phyloP scores from a whole-genome alignment of 1,139 yeast species.

The Neolecta irregularis region DNA sequence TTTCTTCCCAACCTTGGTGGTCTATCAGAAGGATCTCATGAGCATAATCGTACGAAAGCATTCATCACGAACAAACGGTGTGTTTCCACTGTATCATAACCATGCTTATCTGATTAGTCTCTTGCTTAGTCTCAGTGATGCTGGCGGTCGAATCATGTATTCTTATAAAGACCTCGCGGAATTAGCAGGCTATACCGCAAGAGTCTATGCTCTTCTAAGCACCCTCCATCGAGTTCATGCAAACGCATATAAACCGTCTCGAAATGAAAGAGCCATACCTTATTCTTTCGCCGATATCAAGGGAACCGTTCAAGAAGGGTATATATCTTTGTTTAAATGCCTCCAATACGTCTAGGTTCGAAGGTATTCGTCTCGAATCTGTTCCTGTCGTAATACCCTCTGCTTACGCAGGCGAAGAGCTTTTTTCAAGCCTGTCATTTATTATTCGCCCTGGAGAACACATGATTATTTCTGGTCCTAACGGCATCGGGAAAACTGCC shows the following conservation, averaged over 20 bases:
- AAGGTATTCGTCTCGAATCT: constrained; percentile 68
- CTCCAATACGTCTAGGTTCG: too few species aligned
- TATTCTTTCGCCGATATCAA: constrained; percentile 37
- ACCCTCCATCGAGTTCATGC: constrained; percentile 76
- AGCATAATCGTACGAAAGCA: constrained; percentile 48
- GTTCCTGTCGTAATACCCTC: constrained; percentile 55
- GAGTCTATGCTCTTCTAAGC: constrained; percentile 61
- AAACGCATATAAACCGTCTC: constrained; percentile 20
- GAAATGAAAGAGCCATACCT: constrained; percentile 8
- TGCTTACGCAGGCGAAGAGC: constrained; percentile 23
- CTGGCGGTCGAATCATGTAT: constrained; percentile 92
- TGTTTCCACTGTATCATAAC: too few species aligned
- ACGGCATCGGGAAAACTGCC: constrained; percentile 83
- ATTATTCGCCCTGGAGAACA: constrained; percentile 54
- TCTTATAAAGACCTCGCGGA: constrained; percentile 87
- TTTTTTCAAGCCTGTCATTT: constrained; percentile 49
- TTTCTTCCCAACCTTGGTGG: constrained; percentile 33
- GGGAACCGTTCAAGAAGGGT: constrained; percentile 71
- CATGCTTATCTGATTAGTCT: too few species aligned
- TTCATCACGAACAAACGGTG: constrained; percentile 85
- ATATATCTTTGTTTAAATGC: too few species aligned
- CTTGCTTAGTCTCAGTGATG: constrained; percentile 84
- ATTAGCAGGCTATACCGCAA: constrained; percentile 77
- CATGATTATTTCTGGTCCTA: constrained; percentile 66
- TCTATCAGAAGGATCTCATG: constrained; percentile 14